These are phyloP conservation scores for Ceratorhiza oryzae-sativae DNA, from an alignment of 1,284 basidiomycete species.

Conservation along the genomic window DNA sequence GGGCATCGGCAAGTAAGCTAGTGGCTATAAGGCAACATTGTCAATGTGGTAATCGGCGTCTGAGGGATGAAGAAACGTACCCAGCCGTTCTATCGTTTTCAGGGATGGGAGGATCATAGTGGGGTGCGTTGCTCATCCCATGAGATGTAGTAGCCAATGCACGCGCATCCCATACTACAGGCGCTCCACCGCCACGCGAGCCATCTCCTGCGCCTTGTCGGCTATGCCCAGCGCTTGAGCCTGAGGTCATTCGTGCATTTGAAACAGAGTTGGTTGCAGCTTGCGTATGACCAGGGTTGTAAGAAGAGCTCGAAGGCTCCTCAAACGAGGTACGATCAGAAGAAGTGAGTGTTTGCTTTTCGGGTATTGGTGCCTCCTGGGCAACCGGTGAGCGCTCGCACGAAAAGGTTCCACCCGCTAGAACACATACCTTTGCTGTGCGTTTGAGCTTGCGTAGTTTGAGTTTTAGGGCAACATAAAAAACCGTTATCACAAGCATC, in stretches of 20 bases:
- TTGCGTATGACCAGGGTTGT: constrained; percentile 36
- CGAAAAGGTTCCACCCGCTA: neutral
- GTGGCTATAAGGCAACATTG: neutral
- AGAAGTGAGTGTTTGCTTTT: constrained; percentile 5
- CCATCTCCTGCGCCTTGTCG: constrained; percentile 10
- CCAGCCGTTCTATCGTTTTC: neutral
- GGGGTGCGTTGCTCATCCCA: constrained; percentile 27
- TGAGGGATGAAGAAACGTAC: neutral
- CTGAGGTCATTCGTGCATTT: constrained; percentile 19
- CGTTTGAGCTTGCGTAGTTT: neutral
- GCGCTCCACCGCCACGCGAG: constrained; percentile 17
- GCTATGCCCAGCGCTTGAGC: constrained; percentile 22
- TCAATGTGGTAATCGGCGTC: constrained; percentile 2
- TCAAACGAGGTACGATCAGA: constrained; percentile 19
- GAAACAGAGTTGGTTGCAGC: constrained; percentile 6
- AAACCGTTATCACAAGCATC: constrained; percentile 2
- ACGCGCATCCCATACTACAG: constrained; percentile 22
- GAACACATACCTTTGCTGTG: neutral
- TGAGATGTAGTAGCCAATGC: constrained; percentile 19
- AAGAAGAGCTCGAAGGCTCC: constrained; percentile 5
- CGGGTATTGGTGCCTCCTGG: neutral
- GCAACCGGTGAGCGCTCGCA: neutral
- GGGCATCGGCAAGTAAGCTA: neutral
- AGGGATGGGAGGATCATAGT: neutral
- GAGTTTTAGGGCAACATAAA: neutral